Base-by-base conservation (phyloP, 2,329 filamentous ascomycete genomes). In the Ustilaginoidea virens region DNA sequence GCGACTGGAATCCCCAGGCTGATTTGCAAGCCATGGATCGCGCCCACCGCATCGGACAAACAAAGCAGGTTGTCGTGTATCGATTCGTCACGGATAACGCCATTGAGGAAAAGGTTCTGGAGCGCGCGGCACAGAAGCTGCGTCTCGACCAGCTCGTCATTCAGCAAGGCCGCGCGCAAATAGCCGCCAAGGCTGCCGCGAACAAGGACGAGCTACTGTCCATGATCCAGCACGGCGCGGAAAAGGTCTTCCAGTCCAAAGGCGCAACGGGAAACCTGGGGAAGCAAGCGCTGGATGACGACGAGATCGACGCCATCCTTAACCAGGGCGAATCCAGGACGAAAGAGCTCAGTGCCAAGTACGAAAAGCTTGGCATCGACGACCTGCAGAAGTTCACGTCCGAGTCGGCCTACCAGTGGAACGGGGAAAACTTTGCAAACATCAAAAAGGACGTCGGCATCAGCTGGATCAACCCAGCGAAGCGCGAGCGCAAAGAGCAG, bases 201-300 rank as follows among this genome's bases (percentile, higher is more conserved):
- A 92, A 85, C 36, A 98, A 98, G 56, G 90, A 96, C 37, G 90
- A 98, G 46, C 69, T 98, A 23, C 62, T 98, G 25, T 90, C 74
- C 37, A 98, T 98, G 90, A 98, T 98, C 46, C 90, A 98, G 51
- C 90, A 98, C 46, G 90, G 90, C 36, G 90, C 92, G n/a, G 83
- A 92, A 49, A 83, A 81, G 40, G 80, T 98, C 0, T 96, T 98
- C 58, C 68, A 79, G 40, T 69, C 64, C 25, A 80, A 82, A 47
- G 75, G 74, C 15, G 63, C 69, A 3, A 68, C 69, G 9, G 77
- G 73, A 15, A 49, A 60, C 17, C 56, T 79, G 25, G 69, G 72
- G 31, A 69, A 61, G 7, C 59, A 61, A 13, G 73, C 78, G 10
- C 57, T 86, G n/a, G 69, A 73, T 11, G 85, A 94, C 30, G 81